Base-by-base conservation (phyloP, 1,139 yeast species). In the Meyerozyma carpophila region DNA sequence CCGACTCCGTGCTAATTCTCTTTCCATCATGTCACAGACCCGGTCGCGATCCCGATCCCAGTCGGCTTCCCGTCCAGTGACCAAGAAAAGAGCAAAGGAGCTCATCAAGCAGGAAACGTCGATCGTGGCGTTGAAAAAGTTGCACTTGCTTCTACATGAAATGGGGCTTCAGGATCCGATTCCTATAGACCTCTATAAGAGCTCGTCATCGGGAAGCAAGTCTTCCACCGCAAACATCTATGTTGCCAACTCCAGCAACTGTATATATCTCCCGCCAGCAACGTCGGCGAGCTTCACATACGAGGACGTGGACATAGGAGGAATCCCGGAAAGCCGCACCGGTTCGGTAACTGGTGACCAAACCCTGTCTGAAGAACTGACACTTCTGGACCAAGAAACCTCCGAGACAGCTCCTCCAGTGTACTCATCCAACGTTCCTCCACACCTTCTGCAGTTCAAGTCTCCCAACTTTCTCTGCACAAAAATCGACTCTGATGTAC, bases 231-330 rank as follows among this genome's bases (percentile, higher is more conserved):
- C 65, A 20, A 61, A 58, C 43, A 46, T 70, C 3, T 68, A 66
- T 45, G 68, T 73, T 36, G 65, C 77, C 32, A 73, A 70, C 48
- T 52, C 73, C 14, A 67, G 66, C 49, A 73, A 72, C 48, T 69
- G 75, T 42, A 62, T 73, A 10, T 73, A 63, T 49, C 55, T 73
- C 41, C 66, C 75, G 1, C 73, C 77, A 4, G 68, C 77, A 1
- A 58, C 65, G 18, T 63, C 74, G 4, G 68, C 75, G 18, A 67
- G 73, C 47, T 70, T 67, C 47, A 69, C 75, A 9, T 70, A 71
- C 50, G 77, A 71, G 47, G 78, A 73, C 46, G 73, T 62, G 11
- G 77, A 71, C 47, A 68, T 68, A 50, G 77, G 71, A 7, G 68
- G 70, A 1, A 55, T 52, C 7, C 52, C 53, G 4, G 47, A 48